Base-by-base conservation (phyloP, 2,329 filamentous ascomycete genomes). In the Colletotrichum euphorbiae region DNA sequence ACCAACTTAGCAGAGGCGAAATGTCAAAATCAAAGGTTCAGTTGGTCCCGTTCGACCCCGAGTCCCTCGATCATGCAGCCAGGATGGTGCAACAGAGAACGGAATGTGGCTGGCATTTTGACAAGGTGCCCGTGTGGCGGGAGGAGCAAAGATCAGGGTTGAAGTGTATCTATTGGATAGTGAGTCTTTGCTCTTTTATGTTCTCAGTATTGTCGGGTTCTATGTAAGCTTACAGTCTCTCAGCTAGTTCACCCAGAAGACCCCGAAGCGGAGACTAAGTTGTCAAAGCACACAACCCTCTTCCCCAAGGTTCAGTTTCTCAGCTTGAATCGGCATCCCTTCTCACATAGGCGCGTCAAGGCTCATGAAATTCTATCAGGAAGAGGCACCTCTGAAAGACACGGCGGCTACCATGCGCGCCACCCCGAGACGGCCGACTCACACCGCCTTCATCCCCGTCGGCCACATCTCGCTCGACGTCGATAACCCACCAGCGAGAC, bases 381-480 rank as follows among this genome's bases (percentile, higher is more conserved):
- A 69, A 19, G 56, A 62, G 70, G 17, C 62, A 65, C 17, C 71
- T 38, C 31, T 75, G 56, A 0, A 36, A 24, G 56, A 75, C 57
- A 65, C 71, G 0, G 68, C 69, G 28, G 60, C 33, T 12, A 64
- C 65, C 1, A 17, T 72, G 24, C 52, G 46, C n/a, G 62, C 51
- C 9, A 33, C 24, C 24, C 31, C 69, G 2, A 43, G 70, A 1
- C 61, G 69, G 2, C 69, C 72, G 1, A 46, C 66, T 0, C 11
- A 40, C 4, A 24, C 62, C 0, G 24, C 31, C 3, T 78, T 79
- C 46, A 48, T 73, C 6, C 77, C 77, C 1, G 68, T 79, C 21
- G 77, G 77, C 3, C 77, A 79, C 51, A 75, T 78, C 40, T 72
- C 74, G 2, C 72, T 79, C 4, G 74, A 75, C 63, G 62, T 51